Conservation (phyloP, 768 basidiomycete genomes). For the Xanthoconium stramineum region DNA sequence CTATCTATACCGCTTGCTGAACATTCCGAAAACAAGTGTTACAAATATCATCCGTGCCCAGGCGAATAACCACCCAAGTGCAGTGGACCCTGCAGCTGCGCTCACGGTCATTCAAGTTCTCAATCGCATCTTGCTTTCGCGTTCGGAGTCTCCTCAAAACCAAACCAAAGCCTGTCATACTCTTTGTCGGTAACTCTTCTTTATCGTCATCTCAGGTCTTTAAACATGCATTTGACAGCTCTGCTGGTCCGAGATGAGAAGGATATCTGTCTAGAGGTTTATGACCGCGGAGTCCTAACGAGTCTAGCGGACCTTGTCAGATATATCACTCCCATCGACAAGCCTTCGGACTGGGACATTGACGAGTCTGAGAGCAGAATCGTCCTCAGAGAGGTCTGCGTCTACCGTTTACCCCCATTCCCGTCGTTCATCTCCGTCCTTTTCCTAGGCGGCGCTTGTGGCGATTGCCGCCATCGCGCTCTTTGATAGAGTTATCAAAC, state of each 20-base stretch:
- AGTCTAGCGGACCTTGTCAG: slow-evolving; percentile 52
- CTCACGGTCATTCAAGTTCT: slow-evolving; percentile 69
- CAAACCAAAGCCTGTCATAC: slow-evolving; percentile 73
- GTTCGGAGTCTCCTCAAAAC: slow-evolving; percentile 39
- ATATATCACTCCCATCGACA: slow-evolving; percentile 49
- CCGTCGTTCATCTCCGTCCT: background rate
- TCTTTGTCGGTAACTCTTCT: slow-evolving; percentile 49
- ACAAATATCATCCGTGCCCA: slow-evolving; percentile 61
- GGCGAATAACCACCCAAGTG: slow-evolving; percentile 26
- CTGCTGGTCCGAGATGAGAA: slow-evolving; percentile 70
- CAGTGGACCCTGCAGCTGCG: slow-evolving; percentile 44
- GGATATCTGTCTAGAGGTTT: slow-evolving; percentile 62
- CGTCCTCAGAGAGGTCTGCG: slow-evolving; percentile 59
- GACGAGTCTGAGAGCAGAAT: slow-evolving; percentile 61
- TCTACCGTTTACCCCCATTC: background rate
- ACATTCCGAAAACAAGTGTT: slow-evolving; percentile 37
- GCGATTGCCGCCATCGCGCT: slow-evolving; percentile 71
- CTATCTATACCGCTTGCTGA: background rate
- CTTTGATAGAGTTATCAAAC: slow-evolving; percentile 69
- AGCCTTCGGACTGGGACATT: slow-evolving; percentile 55
- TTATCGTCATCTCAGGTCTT: background rate
- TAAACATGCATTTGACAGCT: slow-evolving; percentile 34
- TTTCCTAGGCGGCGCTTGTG: slow-evolving; percentile 63
- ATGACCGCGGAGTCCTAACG: slow-evolving; percentile 63
- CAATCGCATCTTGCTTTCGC: slow-evolving; percentile 52